phyloP scores from a whole-genome alignment of 2,329 filamentous ascomycete genomes.

The Cladorrhinum sp. region DNA sequence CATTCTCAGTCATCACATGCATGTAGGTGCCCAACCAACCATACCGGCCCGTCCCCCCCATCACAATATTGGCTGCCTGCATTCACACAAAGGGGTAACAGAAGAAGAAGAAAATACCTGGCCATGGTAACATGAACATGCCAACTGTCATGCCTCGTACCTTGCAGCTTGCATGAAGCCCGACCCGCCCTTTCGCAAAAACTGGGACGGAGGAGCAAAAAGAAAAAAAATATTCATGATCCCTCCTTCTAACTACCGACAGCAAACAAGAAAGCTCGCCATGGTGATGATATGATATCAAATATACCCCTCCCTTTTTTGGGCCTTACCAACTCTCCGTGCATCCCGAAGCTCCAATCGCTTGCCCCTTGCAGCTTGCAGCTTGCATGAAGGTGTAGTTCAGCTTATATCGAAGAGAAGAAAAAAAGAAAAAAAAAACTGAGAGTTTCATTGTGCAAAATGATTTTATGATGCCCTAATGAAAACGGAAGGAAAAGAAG shows the following conservation, averaged over 20 bases:
- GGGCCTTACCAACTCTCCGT: background rate
- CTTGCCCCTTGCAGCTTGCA: background rate
- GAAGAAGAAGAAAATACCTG: background rate
- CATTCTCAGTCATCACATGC: background rate
- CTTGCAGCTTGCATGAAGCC: slow-evolving; percentile 26
- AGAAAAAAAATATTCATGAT: background rate
- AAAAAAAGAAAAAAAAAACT: too few species aligned
- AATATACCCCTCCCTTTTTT: too few species aligned
- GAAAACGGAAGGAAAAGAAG: too few species aligned
- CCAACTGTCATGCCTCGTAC: slow-evolving; percentile 14
- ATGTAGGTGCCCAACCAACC: background rate
- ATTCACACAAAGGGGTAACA: background rate
- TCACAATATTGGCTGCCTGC: background rate
- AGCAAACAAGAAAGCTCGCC: too few species aligned
- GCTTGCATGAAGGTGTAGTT: background rate
- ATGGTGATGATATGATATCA: too few species aligned
- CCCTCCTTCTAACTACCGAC: background rate
- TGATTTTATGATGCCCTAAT: too few species aligned
- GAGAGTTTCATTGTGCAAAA: too few species aligned
- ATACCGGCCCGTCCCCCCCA: background rate
- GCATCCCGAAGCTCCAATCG: background rate
- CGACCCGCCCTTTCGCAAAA: background rate
- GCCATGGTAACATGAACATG: background rate
- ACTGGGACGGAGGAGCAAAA: background rate
- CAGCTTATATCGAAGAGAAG: too few species aligned